These are phyloP conservation scores for Scleroderma bovista DNA, from an alignment of 768 basidiomycete species.

Conservation along the genomic window DNA sequence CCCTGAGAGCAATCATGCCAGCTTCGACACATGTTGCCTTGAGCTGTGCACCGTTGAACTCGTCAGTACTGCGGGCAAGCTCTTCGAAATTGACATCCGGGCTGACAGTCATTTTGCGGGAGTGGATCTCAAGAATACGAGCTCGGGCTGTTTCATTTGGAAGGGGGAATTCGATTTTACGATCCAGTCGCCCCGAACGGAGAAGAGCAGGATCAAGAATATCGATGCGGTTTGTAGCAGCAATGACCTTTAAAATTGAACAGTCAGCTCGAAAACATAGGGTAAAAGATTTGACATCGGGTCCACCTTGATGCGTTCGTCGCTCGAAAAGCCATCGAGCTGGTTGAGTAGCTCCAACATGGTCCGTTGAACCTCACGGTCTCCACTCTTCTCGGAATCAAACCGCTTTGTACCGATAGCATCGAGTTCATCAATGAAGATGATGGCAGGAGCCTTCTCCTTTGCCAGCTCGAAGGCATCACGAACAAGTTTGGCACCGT, in stretches of 20 bases:
- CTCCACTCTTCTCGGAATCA: slow-evolving; percentile 97
- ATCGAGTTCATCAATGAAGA: slow-evolving; percentile 97
- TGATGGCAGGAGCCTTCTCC: slow-evolving; percentile 97
- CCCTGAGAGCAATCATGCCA: slow-evolving; percentile 96
- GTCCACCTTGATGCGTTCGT: slow-evolving; percentile 90
- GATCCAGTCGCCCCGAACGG: slow-evolving; percentile 93
- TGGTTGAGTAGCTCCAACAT: slow-evolving; percentile 99
- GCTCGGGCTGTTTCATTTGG: slow-evolving; percentile 97
- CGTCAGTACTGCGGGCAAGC: slow-evolving; percentile 92
- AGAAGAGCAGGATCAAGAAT: slow-evolving; percentile 98
- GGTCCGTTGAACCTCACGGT: slow-evolving; percentile 99
- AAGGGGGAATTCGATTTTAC: slow-evolving; percentile 98
- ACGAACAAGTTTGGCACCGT: slow-evolving; percentile 97
- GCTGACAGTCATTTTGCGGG: slow-evolving; percentile 88
- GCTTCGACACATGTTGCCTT: slow-evolving; percentile 99
- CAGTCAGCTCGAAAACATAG: slow-evolving; percentile 1
- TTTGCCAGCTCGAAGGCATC: slow-evolving; percentile 98
- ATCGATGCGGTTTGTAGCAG: slow-evolving; percentile 97
- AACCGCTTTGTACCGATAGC: slow-evolving; percentile 99
- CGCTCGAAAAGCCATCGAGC: slow-evolving; percentile 94
- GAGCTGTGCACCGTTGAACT: slow-evolving; percentile 95
- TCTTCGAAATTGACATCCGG: slow-evolving; percentile 95
- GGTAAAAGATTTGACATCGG: background rate
- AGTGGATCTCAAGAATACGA: slow-evolving; percentile 93
- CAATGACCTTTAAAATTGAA: slow-evolving; percentile 69